Evolutionary conservation across 768 basidiomycete species (phyloP), one percentile per base, ranked within the genome.

Genomic region (Filobasidium wieringae): DNA sequence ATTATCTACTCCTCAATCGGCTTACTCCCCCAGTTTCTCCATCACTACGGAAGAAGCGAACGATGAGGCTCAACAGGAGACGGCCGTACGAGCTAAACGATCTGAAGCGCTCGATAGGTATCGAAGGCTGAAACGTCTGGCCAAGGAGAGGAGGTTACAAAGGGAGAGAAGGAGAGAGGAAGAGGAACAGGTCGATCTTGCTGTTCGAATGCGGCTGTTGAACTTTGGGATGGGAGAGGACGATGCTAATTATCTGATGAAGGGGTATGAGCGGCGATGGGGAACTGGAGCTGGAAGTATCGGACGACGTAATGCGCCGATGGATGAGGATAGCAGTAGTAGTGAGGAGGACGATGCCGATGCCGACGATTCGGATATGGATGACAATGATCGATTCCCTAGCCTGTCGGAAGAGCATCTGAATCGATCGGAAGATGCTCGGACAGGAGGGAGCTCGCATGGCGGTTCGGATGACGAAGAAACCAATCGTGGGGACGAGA

Each of bases 251-350:
- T 59, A 22, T 49, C 17, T 59, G 58, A 34, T 59, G 40, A 36
- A 36, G 29, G 40, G 32, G 29, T 59, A 36, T 29, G 58, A 59
- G 36, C 36, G 15, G 30, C 36, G 41, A 33, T 37, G 58, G 50
- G n/a, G n/a, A n/a, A n/a, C n/a, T n/a, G n/a, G n/a, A n/a, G n/a
- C n/a, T n/a, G n/a, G n/a, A n/a, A n/a, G n/a, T n/a, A n/a, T n/a
- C n/a, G n/a, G n/a, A n/a, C n/a, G n/a, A n/a, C n/a, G n/a, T n/a
- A n/a, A n/a, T n/a, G n/a, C n/a, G n/a, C n/a, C 76, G 14, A 68
- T 80, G n/a, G 49, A 52, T 4, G 86, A 87, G 53, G 80, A 81
- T 67, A 79, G 78, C 33, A 72, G 77, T 55, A 81, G 81, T 22
- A 26, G 50, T 19, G 60, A 56, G 15, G 37, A 49, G 7, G 67